These are phyloP conservation scores for Phialocephala subalpina DNA, from an alignment of 2,329 filamentous ascomycete genomes.

Conservation along the genomic window DNA sequence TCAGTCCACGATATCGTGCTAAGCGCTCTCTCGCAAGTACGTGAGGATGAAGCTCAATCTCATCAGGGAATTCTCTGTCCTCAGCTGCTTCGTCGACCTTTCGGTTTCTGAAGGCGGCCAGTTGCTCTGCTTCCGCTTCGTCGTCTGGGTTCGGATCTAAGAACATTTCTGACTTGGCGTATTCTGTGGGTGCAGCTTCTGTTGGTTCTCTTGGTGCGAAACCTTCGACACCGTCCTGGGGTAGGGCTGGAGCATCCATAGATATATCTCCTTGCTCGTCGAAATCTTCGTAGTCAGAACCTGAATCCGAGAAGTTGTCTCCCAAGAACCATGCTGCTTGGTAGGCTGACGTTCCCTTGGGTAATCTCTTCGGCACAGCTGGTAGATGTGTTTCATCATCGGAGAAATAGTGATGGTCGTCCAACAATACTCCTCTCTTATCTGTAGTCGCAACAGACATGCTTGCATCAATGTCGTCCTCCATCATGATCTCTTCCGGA, in stretches of 20 bases:
- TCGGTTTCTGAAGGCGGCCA: conserved; percentile 81
- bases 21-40: conserved; percentile 87
- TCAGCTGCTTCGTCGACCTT: conserved; percentile 85
- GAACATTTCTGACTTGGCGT: conserved; percentile 94
- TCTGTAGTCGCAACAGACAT: conserved; percentile 57
- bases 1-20: conserved; percentile 87
- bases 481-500: conserved; percentile 85
- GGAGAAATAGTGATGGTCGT: conserved; percentile 98
- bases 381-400: conserved; percentile 77
- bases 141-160: conserved; percentile 79
- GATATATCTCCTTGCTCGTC: conserved; percentile 68
- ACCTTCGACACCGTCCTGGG: conserved; percentile 85
- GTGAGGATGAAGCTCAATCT: conserved; percentile 91
- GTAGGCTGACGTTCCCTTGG: conserved; percentile 91
- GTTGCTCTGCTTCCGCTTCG: conserved; percentile 77
- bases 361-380: conserved; percentile 75
- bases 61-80: conserved; percentile 95
- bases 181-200: conserved; percentile 84
- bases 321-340: conserved; percentile 94
- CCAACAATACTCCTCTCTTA: conserved; percentile 88
- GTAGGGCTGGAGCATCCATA: conserved; percentile 64
- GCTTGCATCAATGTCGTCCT: conserved; percentile 63
- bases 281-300: conserved; percentile 80
- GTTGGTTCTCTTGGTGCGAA: conserved; percentile 72
- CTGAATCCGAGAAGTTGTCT: conserved; percentile 77